A percentile compares a stretch with the other conserved stretches of the same genome.
Evolutionary conservation across 345 rosid genomes (phyloP).

Genomic region (Brassica cretica): DNA sequence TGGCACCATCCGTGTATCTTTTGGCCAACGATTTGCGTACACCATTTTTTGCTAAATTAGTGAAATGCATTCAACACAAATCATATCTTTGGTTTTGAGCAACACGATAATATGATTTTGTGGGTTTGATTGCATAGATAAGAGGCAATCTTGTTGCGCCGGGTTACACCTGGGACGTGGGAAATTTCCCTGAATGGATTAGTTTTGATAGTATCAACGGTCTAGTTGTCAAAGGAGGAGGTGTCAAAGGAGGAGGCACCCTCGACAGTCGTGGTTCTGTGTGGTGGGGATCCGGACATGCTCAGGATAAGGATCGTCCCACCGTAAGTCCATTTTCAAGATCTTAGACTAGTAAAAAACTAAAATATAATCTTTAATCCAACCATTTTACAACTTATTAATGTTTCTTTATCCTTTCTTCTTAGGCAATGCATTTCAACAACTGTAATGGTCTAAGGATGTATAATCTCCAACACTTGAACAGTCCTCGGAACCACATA

Average conservation of each 20-base stretch:
- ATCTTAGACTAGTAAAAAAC: not conserved
- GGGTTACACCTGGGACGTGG: slow-evolving; percentile 27
- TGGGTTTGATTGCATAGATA: slow-evolving; percentile 11
- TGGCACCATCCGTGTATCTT: not conserved
- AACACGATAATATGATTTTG: not conserved
- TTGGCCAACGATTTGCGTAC: not conserved
- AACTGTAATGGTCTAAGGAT: slow-evolving; percentile 42
- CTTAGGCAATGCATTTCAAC: slow-evolving; percentile 43
- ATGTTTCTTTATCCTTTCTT: not conserved
- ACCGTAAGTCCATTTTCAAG: slow-evolving; percentile 16
- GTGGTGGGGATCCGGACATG: slow-evolving; percentile 49
- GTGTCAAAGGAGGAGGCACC: slow-evolving; percentile 48
- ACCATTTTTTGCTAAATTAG: not conserved
- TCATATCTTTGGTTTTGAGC: not conserved
- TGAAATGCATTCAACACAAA: not conserved
- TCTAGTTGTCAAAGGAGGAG: slow-evolving; percentile 47
- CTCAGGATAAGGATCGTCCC: slow-evolving; percentile 15
- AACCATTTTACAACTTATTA: not conserved
- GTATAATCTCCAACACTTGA: slow-evolving; percentile 37
- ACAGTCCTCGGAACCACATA: slow-evolving; percentile 55
- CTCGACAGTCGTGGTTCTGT: slow-evolving; percentile 57
- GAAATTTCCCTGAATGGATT: slow-evolving; percentile 41
- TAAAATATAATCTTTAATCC: not conserved
- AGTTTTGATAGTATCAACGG: slow-evolving; percentile 37
- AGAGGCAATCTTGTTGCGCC: slow-evolving; percentile 59